Evolutionary conservation across 2,329 filamentous ascomycete genomes (phyloP), one percentile per base, ranked within the genome.

Genomic region (Mollisia scopiformis): DNA sequence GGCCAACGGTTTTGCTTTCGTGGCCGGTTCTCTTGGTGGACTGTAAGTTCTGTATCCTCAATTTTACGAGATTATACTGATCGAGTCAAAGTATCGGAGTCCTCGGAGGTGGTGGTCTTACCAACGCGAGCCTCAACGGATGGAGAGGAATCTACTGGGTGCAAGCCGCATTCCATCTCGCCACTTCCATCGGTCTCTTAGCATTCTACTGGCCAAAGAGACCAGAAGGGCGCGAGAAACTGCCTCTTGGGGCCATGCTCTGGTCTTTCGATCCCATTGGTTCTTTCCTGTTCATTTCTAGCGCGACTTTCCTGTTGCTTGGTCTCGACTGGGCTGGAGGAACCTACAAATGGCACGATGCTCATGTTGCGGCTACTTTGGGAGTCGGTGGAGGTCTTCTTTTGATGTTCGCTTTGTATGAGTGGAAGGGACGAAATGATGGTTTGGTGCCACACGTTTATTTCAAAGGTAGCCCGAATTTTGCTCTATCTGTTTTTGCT

Each of bases 111-210:
- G 83, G 83, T 2, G 82, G 77, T 10, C 78, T 84, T 1, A 84
- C 83, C 0, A 81, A 83, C 59, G 69, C 77, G 16, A 74, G 74
- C 55, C 62, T 75, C 1, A 73, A 71, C 1, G 83, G 83, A 25
- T 86, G 83, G 83, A 76, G 83, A 3, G 77, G 79, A 64, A 85
- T 86, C 62, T 86, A 84, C 68, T 86, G 83, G 83, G 82, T 85
- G 13, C 83, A 85, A 71, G 82, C 82, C 1, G 82, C 75, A 71
- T 85, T 35, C 68, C 84, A 35, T 63, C 76, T 28, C 78, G 81
- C 69, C 80, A 83, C 74, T 77, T 76, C 75, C 78, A 79, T 31
- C 14, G 62, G 63, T 10, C 68, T 84, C 3, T 65, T 78, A 10
- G 79, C 82, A 63, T 83, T 83, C 73, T 80, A 78, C 72, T 79